These are phyloP conservation scores for Fusarium brachygibbosum DNA, from an alignment of 2,329 filamentous ascomycete genomes.

Conservation along the genomic window DNA sequence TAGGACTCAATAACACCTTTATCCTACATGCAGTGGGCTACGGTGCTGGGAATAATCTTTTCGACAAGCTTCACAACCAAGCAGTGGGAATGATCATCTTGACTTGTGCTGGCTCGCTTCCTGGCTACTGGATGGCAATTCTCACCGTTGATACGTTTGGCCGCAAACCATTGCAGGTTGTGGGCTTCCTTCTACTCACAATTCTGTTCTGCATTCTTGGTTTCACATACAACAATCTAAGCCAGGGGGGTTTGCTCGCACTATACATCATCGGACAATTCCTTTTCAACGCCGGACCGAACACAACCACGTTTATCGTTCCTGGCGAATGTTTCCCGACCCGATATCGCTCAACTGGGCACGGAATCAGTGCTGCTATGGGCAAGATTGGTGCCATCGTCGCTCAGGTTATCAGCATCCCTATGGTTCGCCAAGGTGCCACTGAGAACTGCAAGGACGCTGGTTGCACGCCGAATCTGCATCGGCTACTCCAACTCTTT, in stretches of 20 bases:
- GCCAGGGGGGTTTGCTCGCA: slow-evolving; percentile 64
- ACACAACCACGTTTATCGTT: slow-evolving; percentile 75
- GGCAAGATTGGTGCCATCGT: slow-evolving; percentile 78
- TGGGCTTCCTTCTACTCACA: slow-evolving; percentile 72
- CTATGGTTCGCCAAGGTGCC: slow-evolving; percentile 70
- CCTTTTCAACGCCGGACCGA: slow-evolving; percentile 76
- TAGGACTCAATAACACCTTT: slow-evolving; percentile 81
- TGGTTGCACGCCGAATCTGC: slow-evolving; percentile 70
- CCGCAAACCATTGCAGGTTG: slow-evolving; percentile 80
- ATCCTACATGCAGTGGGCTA: slow-evolving; percentile 82
- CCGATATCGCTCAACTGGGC: slow-evolving; percentile 71
- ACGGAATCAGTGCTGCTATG: slow-evolving; percentile 75
- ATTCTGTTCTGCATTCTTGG: slow-evolving; percentile 73
- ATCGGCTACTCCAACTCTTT: slow-evolving; percentile 82
- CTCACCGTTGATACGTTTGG: slow-evolving; percentile 80
- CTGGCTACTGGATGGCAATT: slow-evolving; percentile 84
- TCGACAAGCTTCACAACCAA: slow-evolving; percentile 77
- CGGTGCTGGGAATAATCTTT: slow-evolving; percentile 72
- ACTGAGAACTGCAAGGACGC: slow-evolving; percentile 63
- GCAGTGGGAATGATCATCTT: slow-evolving; percentile 83
- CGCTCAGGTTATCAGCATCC: slow-evolving; percentile 74
- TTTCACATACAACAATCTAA: slow-evolving; percentile 67
- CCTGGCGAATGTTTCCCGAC: slow-evolving; percentile 76
- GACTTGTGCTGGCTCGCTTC: slow-evolving; percentile 81
- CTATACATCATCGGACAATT: slow-evolving; percentile 76